Evolutionary conservation across 2,329 filamentous ascomycete genomes (phyloP).

Genomic region (Paecilomyces variotii): DNA sequence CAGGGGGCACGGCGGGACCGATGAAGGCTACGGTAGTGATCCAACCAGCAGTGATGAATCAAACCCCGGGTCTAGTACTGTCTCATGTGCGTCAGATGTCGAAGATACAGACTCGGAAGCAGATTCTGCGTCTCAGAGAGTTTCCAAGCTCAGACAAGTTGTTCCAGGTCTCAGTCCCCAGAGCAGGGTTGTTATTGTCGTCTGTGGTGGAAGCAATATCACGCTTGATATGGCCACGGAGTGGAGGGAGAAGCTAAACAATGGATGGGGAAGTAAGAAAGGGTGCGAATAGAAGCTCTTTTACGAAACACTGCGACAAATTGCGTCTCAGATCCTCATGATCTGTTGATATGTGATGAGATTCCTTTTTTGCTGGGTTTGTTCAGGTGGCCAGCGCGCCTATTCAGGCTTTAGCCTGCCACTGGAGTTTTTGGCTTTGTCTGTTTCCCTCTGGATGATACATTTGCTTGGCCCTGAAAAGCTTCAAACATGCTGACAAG

Average conservation of each 20-base stretch:
- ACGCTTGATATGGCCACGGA: slow-evolving; percentile 52
- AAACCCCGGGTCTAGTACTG: not conserved
- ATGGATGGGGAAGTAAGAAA: slow-evolving; percentile 24
- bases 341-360: not conserved
- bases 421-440: not conserved
- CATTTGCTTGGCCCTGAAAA: not conserved
- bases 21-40: slow-evolving; percentile 2
- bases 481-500: not conserved
- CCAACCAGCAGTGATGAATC: not conserved
- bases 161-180: slow-evolving; percentile 56
- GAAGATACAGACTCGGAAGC: not conserved
- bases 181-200: slow-evolving; percentile 71
- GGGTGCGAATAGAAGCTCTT: not conserved
- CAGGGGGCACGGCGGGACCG: not conserved
- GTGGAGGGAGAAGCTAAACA: slow-evolving; percentile 44
- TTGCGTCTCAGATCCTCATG: not conserved
- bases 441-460: not conserved
- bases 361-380: not conserved
- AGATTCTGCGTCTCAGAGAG: slow-evolving; percentile 2
- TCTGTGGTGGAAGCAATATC: slow-evolving; percentile 72
- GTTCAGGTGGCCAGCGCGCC: not conserved
- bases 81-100: not conserved
- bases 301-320: not conserved
- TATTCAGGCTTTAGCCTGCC: not conserved
- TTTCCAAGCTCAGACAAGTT: slow-evolving; percentile 48